These are phyloP conservation scores for Stagonosporopsis cucurbitacearum DNA, from an alignment of 2,329 filamentous ascomycete species.

Conservation along the genomic window DNA sequence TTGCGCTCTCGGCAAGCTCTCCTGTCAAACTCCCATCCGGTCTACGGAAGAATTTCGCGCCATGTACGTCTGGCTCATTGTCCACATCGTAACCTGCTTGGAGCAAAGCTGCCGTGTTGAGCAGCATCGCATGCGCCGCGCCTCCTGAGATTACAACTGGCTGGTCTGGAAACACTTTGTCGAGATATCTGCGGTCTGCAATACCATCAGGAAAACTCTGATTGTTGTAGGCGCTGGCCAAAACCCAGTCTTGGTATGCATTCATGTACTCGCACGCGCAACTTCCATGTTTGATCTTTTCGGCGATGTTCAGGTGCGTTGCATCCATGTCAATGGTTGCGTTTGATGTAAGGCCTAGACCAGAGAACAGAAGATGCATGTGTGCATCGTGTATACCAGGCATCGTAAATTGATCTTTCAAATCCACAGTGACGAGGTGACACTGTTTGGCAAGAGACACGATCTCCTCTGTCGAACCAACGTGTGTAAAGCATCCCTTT, in stretches of 20 bases:
- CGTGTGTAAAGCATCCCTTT: constrained; percentile 30
- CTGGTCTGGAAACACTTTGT: constrained; percentile 33
- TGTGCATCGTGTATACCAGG: constrained; percentile 50
- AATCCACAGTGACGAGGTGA: constrained; percentile 30
- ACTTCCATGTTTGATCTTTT: constrained; percentile 32
- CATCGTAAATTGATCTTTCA: constrained; percentile 43
- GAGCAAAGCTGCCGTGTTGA: constrained; percentile 16
- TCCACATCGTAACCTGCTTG: constrained; percentile 33
- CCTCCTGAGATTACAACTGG: constrained; percentile 41
- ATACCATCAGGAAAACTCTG: constrained; percentile 23
- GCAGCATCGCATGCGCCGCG: constrained; percentile 35
- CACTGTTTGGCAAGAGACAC: constrained; percentile 18
- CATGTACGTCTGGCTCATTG: constrained; percentile 28
- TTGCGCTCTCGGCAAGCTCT: constrained; percentile 36
- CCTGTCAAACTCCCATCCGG: constrained; percentile 39
- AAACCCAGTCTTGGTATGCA: constrained; percentile 33
- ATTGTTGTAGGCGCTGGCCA: constrained; percentile 24
- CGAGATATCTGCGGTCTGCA: constrained; percentile 32
- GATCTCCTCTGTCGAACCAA: constrained; percentile 37
- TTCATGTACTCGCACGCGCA: constrained; percentile 39
- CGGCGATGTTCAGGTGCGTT: constrained; percentile 28
- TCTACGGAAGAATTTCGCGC: constrained; percentile 30
- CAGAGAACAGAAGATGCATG: constrained; percentile 41
- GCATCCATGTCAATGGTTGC: constrained; percentile 35
- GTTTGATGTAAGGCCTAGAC: constrained; percentile 34